Percentiles rank a stretch among this genome's conserved stretches.
Evolutionary conservation across 768 basidiomycete species (phyloP).

Genomic region (Phaeotremella fagi): DNA sequence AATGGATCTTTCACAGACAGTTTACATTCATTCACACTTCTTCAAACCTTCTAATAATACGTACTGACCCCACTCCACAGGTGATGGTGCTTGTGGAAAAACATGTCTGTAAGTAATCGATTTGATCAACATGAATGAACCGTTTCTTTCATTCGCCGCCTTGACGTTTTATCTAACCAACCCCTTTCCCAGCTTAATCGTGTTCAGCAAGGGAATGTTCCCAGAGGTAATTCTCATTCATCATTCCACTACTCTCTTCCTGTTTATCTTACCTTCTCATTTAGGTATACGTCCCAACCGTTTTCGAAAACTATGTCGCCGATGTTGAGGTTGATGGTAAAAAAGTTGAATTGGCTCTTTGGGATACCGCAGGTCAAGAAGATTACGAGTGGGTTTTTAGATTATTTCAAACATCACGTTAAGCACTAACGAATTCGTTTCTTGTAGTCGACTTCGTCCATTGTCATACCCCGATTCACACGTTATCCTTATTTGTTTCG

Average conservation of each 20-base stretch:
- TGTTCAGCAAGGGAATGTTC: conserved; percentile 47
- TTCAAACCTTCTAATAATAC: background rate
- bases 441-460: conserved; percentile 77
- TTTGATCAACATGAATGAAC: background rate
- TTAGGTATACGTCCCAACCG: conserved; percentile 97
- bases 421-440: background rate
- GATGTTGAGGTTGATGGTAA: conserved; percentile 98
- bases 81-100: conserved; percentile 98
- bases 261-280: background rate
- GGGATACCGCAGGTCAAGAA: conserved; percentile 99
- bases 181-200: conserved; percentile 27
- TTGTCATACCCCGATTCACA: conserved; percentile 99
- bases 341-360: conserved; percentile 94
- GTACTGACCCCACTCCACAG: conserved; percentile 43
- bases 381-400: conserved; percentile 73
- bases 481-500: conserved; percentile 98
- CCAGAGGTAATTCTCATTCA: conserved; percentile 43
- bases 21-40: background rate
- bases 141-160: background rate
- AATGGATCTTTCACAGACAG: background rate
- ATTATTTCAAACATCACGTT: no score
- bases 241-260: no score
- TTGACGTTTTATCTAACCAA: conserved; percentile 1
- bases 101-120: conserved; percentile 43
- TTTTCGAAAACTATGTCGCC: conserved; percentile 99